Evolutionary conservation across 2,329 filamentous ascomycete genomes (phyloP), one percentile per base, ranked within the genome.

Genomic region (Exutisphaerella laricina): DNA sequence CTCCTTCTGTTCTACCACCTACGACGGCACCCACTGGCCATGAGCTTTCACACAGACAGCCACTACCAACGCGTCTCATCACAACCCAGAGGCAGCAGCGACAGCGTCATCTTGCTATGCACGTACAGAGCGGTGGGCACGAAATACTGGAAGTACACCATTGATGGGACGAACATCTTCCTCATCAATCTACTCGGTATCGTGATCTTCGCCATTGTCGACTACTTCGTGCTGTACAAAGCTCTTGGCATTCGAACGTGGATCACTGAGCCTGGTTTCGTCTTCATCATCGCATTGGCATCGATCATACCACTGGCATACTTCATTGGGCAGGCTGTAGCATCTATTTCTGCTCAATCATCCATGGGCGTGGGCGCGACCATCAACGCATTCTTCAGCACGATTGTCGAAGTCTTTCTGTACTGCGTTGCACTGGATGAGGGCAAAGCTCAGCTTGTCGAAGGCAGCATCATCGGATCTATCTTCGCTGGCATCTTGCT

Each of bases 71-170:
- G 89, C 43, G 73, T 41, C 12, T 34, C 75, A 9, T 77, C 79
- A 5, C 81, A 83, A 34, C 80, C 80, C 7, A 43, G 50, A 30
- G 55, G 54, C 16, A 46, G 12, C 80, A 84, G 14, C 35, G 53
- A 55, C 21, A 56, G 55, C 12, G 90, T 89, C 8, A 90, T 98
- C 48, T 73, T 98, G 13, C 75, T 98, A 23, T 98, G 92, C 74
- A 98, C 92, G 4, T 98, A 98, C 68, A 85, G 94, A 45, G 92
- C 92, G 31, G 90, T 94, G 9, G 92, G 92, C 9, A 74, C 81
- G 54, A 90, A 90, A 65, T 98, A 98, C 71, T 98, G 94, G 90
- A 98, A 98, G 69, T 98, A 98, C 68, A 98, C 92, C 3, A 75
- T 98, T 45, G 92, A 98, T 61, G 94, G 92, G 42, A 98, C 92